Evolutionary conservation across 345 rosid species (phyloP).

Genomic region (Populus deltoides): DNA sequence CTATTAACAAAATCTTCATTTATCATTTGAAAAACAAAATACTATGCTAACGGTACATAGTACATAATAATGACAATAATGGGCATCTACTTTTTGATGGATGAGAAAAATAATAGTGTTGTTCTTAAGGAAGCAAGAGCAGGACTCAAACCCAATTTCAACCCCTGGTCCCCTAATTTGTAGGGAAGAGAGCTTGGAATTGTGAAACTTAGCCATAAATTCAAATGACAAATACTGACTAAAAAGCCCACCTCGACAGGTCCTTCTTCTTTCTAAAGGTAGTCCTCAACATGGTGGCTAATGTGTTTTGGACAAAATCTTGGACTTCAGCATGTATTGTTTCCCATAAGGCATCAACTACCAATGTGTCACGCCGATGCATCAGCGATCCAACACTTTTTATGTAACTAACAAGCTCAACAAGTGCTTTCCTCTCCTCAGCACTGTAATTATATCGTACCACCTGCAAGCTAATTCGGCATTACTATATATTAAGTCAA

Average conservation of each 20-base stretch:
- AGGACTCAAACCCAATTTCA: not conserved
- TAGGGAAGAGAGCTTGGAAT: not conserved
- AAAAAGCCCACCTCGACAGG: conserved; percentile 64
- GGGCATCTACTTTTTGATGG: not conserved
- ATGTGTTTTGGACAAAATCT: conserved; percentile 95
- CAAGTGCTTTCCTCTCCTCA: conserved; percentile 91
- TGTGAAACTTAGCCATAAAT: not conserved
- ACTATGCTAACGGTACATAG: not conserved
- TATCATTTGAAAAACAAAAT: not conserved
- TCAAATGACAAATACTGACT: conserved; percentile 12
- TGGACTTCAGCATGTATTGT: conserved; percentile 98
- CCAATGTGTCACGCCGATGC: conserved; percentile 85
- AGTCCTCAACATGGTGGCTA: conserved; percentile 92
- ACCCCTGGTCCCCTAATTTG: not conserved
- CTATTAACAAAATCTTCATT: not conserved
- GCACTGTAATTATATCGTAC: conserved; percentile 84
- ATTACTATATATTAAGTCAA: conserved; percentile 11
- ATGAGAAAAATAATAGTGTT: not conserved
- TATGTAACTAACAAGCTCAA: conserved; percentile 90
- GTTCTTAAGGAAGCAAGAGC: not conserved
- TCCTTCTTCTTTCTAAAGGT: conserved; percentile 95
- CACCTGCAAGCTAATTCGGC: conserved; percentile 50
- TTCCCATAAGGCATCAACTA: conserved; percentile 99
- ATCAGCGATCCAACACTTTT: conserved; percentile 91
- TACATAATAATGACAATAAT: not conserved